Base-by-base conservation (phyloP, 768 basidiomycete species). In the Phanerochaete carnosa region DNA sequence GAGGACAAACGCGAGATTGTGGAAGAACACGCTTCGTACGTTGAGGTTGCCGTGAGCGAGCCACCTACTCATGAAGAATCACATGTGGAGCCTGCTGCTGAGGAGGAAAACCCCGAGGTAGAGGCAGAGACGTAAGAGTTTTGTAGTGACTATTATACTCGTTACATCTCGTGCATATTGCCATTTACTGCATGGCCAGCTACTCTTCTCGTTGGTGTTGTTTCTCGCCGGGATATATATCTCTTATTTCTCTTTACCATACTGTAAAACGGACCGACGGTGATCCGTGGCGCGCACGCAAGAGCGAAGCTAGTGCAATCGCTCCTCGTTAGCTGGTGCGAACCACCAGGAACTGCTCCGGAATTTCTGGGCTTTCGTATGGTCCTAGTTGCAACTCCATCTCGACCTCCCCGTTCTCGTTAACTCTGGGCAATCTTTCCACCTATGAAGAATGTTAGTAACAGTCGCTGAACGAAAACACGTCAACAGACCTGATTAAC, bases 341-440 rank as follows among this genome's bases (percentile, higher is more conserved):
- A 16, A 89, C 79, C 33, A 90, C 88, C 51, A 88, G 78, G 65
- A 92, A 90, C 54, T 83, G 82, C 64, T 92, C 89, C 22, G 89
- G 89, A 22, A 92, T 74, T 60, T 85, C 87, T 8, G 83, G 83
- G 59, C 75, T 82, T 64, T 89, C 87, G 62, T 87, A 89, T 0
- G 79, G 76, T 1, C 71, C 75, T 8, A 89, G 72, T 1, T 60
- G 72, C 9, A 76, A 76, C 55, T 74, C 72, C 23, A 72, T 68
- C 15, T 65, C 66, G 39, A 79, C 72, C 52, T 69, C 70, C 1
- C 82, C 83, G 33, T 76, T 69, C 28, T 76, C 76, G 16, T 74
- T 72, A 9, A 70, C 61, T 2, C 66, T 53, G 12, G 83, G 73
- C 16, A 64, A 65, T 39, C 81, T 75, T 57, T 76, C 73, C 35